These are phyloP conservation scores for Polyrhizophydium stewartii DNA, from an alignment of 371 early-diverging fungal species.

Conservation along the genomic window DNA sequence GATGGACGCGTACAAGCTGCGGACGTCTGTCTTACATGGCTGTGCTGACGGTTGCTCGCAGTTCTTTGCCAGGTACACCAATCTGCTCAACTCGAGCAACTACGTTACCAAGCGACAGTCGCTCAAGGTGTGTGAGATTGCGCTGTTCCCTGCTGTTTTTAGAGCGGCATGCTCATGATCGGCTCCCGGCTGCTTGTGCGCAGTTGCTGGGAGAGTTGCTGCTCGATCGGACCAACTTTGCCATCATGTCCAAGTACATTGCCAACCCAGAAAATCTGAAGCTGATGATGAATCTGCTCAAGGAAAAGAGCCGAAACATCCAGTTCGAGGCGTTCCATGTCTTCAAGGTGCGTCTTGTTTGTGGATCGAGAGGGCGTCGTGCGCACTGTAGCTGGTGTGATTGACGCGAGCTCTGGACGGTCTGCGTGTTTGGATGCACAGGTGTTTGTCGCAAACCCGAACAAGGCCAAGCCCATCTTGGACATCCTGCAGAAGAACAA, in stretches of 20 bases:
- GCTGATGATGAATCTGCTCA: constrained; percentile 93
- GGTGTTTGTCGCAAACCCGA: constrained; percentile 98
- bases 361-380: neutral
- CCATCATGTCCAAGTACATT: constrained; percentile 93
- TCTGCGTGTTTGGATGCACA: constrained; percentile 18
- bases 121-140: constrained; percentile 67
- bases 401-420: too few relatives aligned
- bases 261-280: constrained; percentile 88
- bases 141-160: neutral
- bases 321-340: constrained; percentile 99
- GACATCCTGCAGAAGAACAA: constrained; percentile 91
- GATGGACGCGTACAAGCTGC: neutral
- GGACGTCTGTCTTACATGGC: neutral
- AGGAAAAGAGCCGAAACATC: constrained; percentile 92
- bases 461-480: constrained; percentile 85
- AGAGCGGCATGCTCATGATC: too few relatives aligned
- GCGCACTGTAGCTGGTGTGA: neutral
- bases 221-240: constrained; percentile 91
- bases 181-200: too few relatives aligned
- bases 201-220: constrained; percentile 94
- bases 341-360: constrained; percentile 76
- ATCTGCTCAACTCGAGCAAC: constrained; percentile 81
- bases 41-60: constrained; percentile 12
- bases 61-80: constrained; percentile 88
- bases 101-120: constrained; percentile 98